A percentile compares a stretch with the other conserved stretches of the same genome.
phyloP scores from a whole-genome alignment of 169 alveolate genomes.

The Eimeria maxima region DNA sequence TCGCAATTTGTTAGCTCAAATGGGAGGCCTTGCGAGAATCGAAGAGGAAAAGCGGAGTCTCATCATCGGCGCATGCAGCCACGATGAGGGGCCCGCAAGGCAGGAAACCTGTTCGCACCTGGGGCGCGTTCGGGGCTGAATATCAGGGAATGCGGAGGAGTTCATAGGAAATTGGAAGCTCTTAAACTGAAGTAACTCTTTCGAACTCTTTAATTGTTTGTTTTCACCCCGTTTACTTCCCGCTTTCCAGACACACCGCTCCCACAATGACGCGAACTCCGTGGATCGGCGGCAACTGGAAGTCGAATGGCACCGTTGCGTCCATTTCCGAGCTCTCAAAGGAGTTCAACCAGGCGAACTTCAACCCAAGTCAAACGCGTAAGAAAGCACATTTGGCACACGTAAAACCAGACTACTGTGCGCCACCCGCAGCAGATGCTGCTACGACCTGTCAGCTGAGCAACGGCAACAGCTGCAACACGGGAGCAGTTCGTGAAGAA shows the following conservation, averaged over 20 bases:
- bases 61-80: slow-evolving; percentile 37
- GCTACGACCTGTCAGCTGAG: neutral
- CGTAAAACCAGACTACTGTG: neutral
- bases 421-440: neutral
- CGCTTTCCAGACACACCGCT: neutral
- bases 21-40: neutral
- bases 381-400: neutral
- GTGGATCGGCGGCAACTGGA: slow-evolving; percentile 98
- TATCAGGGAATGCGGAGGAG: neutral
- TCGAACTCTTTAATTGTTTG: neutral
- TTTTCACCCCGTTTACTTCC: neutral
- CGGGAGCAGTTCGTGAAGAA: neutral
- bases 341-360: slow-evolving; percentile 87
- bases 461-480: neutral
- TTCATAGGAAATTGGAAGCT: neutral
- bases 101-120: neutral
- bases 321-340: slow-evolving; percentile 81
- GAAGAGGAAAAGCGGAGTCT: neutral
- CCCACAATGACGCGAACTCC: slow-evolving; percentile 91
- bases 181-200: neutral
- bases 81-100: slow-evolving; percentile 36
- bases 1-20: neutral
- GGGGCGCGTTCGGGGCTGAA: neutral
- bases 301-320: slow-evolving; percentile 95
- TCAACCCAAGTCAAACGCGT: slow-evolving; percentile 74